Evolutionary conservation across 352 stramenopile genomes (phyloP).

Genomic region (Globisporangium uncinulatum): DNA sequence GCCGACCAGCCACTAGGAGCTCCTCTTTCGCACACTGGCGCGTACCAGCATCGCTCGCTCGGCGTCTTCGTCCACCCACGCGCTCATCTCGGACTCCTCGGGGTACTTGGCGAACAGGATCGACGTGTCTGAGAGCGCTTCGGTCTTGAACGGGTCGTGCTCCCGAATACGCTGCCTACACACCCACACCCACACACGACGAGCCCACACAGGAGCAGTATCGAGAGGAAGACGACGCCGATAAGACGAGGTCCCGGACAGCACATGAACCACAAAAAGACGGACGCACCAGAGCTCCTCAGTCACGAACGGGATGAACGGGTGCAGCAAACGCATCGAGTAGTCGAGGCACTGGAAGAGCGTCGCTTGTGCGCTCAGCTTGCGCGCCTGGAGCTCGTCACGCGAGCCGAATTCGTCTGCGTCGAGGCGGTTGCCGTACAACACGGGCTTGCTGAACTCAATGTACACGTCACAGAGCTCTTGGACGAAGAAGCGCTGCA

Average conservation of each 20-base stretch:
- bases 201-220: background rate
- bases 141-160: slow-evolving; percentile 30
- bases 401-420: slow-evolving; percentile 22
- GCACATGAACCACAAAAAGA: background rate
- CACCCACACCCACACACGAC: background rate
- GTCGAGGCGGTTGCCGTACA: slow-evolving; percentile 68
- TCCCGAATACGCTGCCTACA: slow-evolving; percentile 54
- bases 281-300: slow-evolving; percentile 96
- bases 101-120: slow-evolving; percentile 80
- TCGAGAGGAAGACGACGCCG: background rate
- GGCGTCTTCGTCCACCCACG: slow-evolving; percentile 72
- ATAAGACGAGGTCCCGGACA: background rate
- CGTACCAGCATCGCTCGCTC: slow-evolving; percentile 88
- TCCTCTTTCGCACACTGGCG: background rate
- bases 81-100: slow-evolving; percentile 66
- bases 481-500: slow-evolving; percentile 83
- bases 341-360: slow-evolving; percentile 94
- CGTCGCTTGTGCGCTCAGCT: slow-evolving; percentile 87
- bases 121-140: slow-evolving; percentile 29
- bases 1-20: too few relatives aligned
- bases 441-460: slow-evolving; percentile 79
- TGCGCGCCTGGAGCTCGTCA: slow-evolving; percentile 50
- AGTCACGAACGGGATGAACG: slow-evolving; percentile 99
- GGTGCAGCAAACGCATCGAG: slow-evolving; percentile 96
- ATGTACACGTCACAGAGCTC: slow-evolving; percentile 88